Conservation (phyloP, 495 filamentous ascomycete genomes). For the Trichoderma erinaceum region DNA sequence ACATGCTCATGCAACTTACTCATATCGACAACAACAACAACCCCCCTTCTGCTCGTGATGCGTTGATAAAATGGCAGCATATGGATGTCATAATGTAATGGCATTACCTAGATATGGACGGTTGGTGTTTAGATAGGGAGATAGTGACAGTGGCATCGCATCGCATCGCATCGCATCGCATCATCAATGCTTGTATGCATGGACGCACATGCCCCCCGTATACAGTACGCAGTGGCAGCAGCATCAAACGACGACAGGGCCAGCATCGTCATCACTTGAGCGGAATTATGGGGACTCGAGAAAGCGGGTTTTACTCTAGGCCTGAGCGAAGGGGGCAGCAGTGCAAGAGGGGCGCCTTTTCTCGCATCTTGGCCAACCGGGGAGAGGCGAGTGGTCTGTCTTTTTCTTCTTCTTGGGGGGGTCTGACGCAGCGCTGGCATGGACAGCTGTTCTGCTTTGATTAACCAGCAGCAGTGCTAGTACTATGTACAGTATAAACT, state of each 20-base stretch:
- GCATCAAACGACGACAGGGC: not conserved
- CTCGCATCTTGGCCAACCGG: not conserved
- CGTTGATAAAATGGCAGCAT: not conserved
- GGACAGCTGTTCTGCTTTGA: not conserved
- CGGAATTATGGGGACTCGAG: conserved; percentile 3
- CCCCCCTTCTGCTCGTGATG: too few species aligned
- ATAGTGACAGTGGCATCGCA: not conserved
- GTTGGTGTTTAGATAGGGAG: not conserved
- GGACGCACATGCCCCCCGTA: not conserved
- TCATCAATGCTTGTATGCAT: not conserved
- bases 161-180: too few species aligned
- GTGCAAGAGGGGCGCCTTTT: not conserved
- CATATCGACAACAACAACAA: too few species aligned
- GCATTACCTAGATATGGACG: not conserved
- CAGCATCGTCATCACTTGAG: not conserved
- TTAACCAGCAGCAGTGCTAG: not conserved
- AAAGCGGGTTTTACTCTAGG: not conserved
- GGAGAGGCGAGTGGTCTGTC: conserved; percentile 1
- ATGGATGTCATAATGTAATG: not conserved
- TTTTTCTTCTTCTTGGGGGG: not conserved
- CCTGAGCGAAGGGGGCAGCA: not conserved
- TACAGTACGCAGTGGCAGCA: not conserved
- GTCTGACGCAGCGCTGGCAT: conserved; percentile 13
- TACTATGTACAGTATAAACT: too few species aligned
- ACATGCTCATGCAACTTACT: too few species aligned